Percentiles rank a stretch among this genome's conserved stretches.
These are phyloP conservation scores for Dalbergia cochinchinensis DNA, from an alignment of 306 rosid genomes.

Conservation along the genomic window DNA sequence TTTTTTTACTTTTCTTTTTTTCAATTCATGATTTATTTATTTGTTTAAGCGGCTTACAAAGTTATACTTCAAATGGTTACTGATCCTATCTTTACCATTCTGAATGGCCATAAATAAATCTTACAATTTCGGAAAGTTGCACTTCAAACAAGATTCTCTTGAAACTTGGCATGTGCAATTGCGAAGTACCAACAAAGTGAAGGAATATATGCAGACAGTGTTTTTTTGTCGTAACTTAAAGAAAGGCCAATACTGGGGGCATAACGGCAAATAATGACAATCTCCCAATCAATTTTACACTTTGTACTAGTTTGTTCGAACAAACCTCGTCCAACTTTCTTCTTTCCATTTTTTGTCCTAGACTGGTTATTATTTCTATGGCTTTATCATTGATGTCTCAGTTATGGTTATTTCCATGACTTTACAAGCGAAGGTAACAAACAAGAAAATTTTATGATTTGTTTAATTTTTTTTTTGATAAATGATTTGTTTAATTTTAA, in stretches of 20 bases:
- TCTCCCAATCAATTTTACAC: constrained; percentile 19
- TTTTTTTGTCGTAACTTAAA: constrained; percentile 15
- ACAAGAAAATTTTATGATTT: not conserved
- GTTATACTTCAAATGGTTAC: not conserved
- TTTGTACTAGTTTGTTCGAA: constrained; percentile 28
- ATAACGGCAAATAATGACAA: constrained; percentile 11
- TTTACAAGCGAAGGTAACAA: not conserved
- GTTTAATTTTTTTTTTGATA: too few relatives aligned
- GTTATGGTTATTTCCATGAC: not conserved
- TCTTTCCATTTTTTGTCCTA: not conserved
- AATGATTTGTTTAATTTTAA: not conserved
- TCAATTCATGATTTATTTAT: not conserved
- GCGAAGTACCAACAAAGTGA: constrained; percentile 1
- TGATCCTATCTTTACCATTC: constrained; percentile 19
- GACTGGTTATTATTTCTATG: not conserved
- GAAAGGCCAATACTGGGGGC: not conserved
- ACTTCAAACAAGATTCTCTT: not conserved
- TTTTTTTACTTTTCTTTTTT: too few relatives aligned
- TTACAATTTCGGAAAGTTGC: constrained; percentile 5
- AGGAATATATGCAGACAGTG: constrained; percentile 32
- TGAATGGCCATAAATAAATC: constrained; percentile 31
- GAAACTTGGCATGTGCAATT: constrained; percentile 29
- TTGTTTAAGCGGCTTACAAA: not conserved
- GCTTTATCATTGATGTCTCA: not conserved
- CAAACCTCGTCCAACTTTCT: constrained; percentile 2